phyloP scores from a whole-genome alignment of 1,284 basidiomycete genomes.

The Xerocomus nothofagi region DNA sequence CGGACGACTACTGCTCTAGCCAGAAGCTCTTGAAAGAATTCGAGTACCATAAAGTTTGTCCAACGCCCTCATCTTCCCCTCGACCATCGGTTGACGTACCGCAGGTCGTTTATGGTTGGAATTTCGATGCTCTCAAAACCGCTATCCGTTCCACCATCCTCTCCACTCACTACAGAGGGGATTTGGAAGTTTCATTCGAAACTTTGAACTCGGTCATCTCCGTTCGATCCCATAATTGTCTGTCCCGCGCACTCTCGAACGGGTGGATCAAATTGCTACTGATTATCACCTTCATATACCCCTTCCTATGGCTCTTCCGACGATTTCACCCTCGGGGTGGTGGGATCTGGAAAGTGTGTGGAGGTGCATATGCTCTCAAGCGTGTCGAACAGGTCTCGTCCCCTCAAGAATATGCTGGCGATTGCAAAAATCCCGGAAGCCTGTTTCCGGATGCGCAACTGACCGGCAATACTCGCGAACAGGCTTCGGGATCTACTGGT shows the following conservation, averaged over 20 bases:
- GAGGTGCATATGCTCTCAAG: slow-evolving; percentile 67
- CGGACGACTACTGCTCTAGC: slow-evolving; percentile 66
- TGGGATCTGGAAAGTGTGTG: slow-evolving; percentile 67
- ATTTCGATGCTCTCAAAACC: slow-evolving; percentile 52
- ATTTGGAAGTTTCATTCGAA: slow-evolving; percentile 51
- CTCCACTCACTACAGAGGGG: slow-evolving; percentile 53
- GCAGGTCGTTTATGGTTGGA: slow-evolving; percentile 70
- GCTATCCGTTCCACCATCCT: slow-evolving; percentile 54
- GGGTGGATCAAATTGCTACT: slow-evolving; percentile 64
- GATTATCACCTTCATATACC: slow-evolving; percentile 65
- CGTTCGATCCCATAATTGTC: slow-evolving; percentile 59
- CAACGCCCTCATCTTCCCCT: not conserved
- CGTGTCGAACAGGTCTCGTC: slow-evolving; percentile 38
- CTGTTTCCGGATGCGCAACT: slow-evolving; percentile 19
- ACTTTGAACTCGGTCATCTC: slow-evolving; percentile 46
- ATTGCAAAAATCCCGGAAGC: slow-evolving; percentile 10
- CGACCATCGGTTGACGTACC: not conserved
- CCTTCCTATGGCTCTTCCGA: slow-evolving; percentile 73
- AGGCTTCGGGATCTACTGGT: slow-evolving; percentile 11
- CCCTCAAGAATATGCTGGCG: slow-evolving; percentile 23
- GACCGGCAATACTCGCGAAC: slow-evolving; percentile 19
- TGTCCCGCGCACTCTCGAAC: slow-evolving; percentile 63
- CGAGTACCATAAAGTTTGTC: slow-evolving; percentile 53
- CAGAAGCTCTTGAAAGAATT: slow-evolving; percentile 65
- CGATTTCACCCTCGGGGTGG: slow-evolving; percentile 60